Base-by-base conservation (phyloP, 1,284 basidiomycete species). In the Tilletia horrida region DNA sequence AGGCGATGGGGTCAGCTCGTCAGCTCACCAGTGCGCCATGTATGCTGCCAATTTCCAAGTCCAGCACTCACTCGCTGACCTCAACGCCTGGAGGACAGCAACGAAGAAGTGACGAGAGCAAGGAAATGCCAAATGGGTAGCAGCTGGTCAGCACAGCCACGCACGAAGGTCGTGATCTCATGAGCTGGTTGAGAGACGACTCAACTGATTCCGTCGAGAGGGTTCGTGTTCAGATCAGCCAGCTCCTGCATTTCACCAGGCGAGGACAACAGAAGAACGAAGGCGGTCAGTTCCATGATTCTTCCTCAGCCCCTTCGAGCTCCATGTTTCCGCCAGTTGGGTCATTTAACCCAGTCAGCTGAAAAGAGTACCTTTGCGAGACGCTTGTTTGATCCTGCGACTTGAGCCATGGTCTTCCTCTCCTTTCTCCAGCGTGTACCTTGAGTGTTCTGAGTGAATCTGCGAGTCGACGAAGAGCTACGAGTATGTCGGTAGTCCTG, bases 171-270 rank as follows among this genome's bases (percentile, higher is more conserved):
- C n/a, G n/a, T n/a, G n/a, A n/a, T n/a, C n/a, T n/a, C n/a, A n/a
- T n/a, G n/a, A n/a, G 25, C 21, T 40, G 4, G 35, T 27, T 14
- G 23, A 52, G 21, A 27, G 7, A 23, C 3, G 23, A 66, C 61
- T 29, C 55, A 40, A 67, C 67, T 67, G 66, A 77, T 73, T 13
- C 76, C 75, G n/a, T 67, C 67, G 47, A 77, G 66, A 0, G 76
- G 76, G 59, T 72, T 69, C 25, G 69, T 73, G 64, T 68, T 69
- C 59, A 78, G 71, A 66, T 78, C 76, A 64, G 65, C 70, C 48
- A 78, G 73, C 67, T 78, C 76, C 67, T 71, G 63, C 31, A 50
- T 27, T 31, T 27, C 29, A 14, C 18, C 11, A 50, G n/a, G 43
- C 11, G 31, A 21, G 61, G 11, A 59, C 18, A 18, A 63, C 18